Evolutionary conservation across 2,329 filamentous ascomycete species (phyloP).

Genomic region (Bimuria novae-zelandiae): DNA sequence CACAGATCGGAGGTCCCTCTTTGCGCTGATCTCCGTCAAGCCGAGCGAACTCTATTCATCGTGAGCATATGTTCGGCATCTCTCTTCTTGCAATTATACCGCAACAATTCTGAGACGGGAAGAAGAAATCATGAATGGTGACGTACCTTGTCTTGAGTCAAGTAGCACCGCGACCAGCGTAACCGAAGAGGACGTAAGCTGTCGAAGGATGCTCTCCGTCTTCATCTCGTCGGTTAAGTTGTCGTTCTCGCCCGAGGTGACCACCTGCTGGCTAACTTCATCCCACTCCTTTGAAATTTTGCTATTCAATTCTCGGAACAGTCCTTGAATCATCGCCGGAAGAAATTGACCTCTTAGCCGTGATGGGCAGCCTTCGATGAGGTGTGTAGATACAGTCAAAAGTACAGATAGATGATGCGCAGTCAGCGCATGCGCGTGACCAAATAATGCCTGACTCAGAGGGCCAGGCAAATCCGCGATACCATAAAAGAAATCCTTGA

Average conservation of each 20-base stretch:
- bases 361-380: conserved; percentile 91
- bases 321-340: conserved; percentile 77
- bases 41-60: conserved; percentile 31
- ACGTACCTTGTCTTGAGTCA: conserved; percentile 61
- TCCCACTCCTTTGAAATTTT: conserved; percentile 91
- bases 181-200: conserved; percentile 89
- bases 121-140: background rate
- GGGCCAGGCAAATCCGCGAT: conserved; percentile 81
- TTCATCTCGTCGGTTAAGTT: conserved; percentile 94
- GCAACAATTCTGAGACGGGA: too few relatives aligned
- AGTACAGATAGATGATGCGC: conserved; percentile 94
- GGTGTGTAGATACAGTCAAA: conserved; percentile 81
- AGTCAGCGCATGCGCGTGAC: conserved; percentile 79
- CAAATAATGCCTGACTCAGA: conserved; percentile 81
- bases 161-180: conserved; percentile 89
- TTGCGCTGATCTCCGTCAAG: conserved; percentile 36
- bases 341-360: conserved; percentile 78
- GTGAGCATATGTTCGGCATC: conserved; percentile 13
- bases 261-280: conserved; percentile 62
- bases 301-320: conserved; percentile 83
- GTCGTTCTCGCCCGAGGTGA: conserved; percentile 72
- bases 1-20: conserved; percentile 69
- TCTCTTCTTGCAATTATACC: too few relatives aligned
- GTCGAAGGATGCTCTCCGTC: conserved; percentile 89
- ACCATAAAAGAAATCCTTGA: conserved; percentile 90